Evolutionary conservation across 306 rosid genomes (phyloP).

Genomic region (Lathyrus aphaca): DNA sequence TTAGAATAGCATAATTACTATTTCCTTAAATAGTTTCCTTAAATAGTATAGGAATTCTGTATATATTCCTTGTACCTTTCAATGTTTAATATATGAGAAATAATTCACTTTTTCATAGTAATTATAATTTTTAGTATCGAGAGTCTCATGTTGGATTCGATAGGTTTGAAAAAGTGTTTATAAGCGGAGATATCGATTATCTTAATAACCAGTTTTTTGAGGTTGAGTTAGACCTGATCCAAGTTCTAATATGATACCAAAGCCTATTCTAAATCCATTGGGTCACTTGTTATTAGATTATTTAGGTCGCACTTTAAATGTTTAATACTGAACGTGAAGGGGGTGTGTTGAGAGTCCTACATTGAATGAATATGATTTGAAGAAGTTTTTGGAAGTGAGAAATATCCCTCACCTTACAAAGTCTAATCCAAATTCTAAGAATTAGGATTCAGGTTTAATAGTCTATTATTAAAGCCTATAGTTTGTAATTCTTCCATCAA

Average conservation of each 20-base stretch:
- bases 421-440: not conserved
- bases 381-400: not conserved
- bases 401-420: not conserved
- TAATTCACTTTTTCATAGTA: too few relatives aligned
- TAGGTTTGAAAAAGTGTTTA: not conserved
- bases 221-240: not conserved
- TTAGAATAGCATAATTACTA: too few relatives aligned
- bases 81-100: too few relatives aligned
- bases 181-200: not conserved
- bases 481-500: not conserved
- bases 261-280: not conserved
- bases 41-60: too few relatives aligned
- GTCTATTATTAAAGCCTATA: not conserved
- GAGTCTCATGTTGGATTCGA: not conserved
- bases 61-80: too few relatives aligned
- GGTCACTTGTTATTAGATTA: not conserved
- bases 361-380: not conserved
- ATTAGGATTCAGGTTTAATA: constrained; percentile 3
- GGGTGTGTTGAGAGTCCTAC: not conserved
- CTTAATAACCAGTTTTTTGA: not conserved
- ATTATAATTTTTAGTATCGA: not conserved
- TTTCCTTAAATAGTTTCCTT: too few relatives aligned
- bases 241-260: not conserved
- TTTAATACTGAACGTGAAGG: not conserved
- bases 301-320: not conserved